These are phyloP conservation scores for Sporothrix euskadiensis DNA, from an alignment of 2,329 filamentous ascomycete genomes.

Conservation along the genomic window DNA sequence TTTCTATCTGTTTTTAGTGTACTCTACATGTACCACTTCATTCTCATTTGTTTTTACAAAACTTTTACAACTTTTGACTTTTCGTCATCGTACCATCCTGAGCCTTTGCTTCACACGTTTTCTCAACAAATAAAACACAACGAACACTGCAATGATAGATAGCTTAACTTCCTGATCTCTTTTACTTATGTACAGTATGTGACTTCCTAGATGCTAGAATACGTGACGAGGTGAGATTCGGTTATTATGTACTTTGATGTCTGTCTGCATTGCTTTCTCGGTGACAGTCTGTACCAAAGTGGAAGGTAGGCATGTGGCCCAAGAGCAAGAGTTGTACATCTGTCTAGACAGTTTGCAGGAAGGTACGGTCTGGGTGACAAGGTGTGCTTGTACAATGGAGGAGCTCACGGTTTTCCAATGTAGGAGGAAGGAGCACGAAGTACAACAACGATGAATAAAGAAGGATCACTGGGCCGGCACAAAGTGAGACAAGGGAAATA, in stretches of 20 bases:
- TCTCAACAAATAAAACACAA: neutral
- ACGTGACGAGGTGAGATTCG: neutral
- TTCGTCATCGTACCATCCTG: neutral
- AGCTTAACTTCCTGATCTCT: neutral
- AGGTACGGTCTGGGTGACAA: neutral
- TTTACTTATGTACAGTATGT: too few species aligned
- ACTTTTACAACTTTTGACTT: neutral
- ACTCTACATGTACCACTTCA: neutral
- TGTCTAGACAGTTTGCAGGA: neutral
- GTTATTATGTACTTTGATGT: too few species aligned
- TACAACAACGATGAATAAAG: neutral
- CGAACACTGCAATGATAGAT: neutral
- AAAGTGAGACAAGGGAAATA: slow-evolving; percentile 1
- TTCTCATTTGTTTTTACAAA: neutral
- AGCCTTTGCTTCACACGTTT: neutral
- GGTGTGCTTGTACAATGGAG: neutral
- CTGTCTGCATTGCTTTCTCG: too few species aligned
- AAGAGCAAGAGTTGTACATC: neutral
- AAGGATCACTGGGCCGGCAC: neutral
- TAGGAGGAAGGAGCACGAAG: neutral
- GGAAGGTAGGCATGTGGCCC: neutral
- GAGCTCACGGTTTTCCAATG: neutral
- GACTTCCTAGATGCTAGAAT: too few species aligned
- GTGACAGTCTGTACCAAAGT: neutral
- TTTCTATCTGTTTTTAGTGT: neutral